Base-by-base conservation (phyloP, 2,329 filamentous ascomycete genomes). In the Thelonectria rubi region DNA sequence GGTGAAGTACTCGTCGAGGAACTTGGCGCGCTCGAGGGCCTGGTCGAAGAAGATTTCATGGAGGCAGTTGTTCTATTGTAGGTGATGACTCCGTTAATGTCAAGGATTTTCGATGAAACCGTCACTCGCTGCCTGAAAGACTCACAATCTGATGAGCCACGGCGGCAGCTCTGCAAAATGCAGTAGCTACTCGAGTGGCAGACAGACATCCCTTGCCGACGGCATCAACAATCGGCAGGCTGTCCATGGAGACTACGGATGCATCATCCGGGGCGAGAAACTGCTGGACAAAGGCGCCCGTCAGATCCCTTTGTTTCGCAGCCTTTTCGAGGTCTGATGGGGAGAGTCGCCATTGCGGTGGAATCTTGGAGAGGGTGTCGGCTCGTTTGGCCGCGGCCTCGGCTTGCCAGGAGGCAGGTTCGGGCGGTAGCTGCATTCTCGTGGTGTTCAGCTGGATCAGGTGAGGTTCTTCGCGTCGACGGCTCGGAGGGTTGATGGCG, bases 91-190 rank as follows among this genome's bases (percentile, higher is more conserved):
- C 11, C 2, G 34, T 37, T 15, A 37, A 10, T 37, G 11, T 37
- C 34, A 11, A 4, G 34, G 12, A 30, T 9, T 30, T 30, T 34
- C 32, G 12, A 37, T 4, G 11, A 7, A 37, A 10, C 10, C 26
- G 6, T 37, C 34, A 37, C 6, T 10, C 32, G 14, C 32, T 15
- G 2, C 34, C 3, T 3, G 34, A 10, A 37, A 15, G 12, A 68
- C 72, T 51, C 68, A 85, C 82, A 37, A 86, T 74, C 65, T 88
- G 86, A 61, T 88, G 85, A 0, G 86, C 85, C 21, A 82, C 72
- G 0, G 79, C 78, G 3, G 80, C 80, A 15, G 78, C 70, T 70
- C 83, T 84, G 71, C 80, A 83, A 69, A 83, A 88, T 0, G 83
- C 84, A 11, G 72, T 74, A 1, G 81, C 78, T 5, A 87, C 84